phyloP scores from a whole-genome alignment of 1,139 yeast genomes.

The Geotrichum fermentans region DNA sequence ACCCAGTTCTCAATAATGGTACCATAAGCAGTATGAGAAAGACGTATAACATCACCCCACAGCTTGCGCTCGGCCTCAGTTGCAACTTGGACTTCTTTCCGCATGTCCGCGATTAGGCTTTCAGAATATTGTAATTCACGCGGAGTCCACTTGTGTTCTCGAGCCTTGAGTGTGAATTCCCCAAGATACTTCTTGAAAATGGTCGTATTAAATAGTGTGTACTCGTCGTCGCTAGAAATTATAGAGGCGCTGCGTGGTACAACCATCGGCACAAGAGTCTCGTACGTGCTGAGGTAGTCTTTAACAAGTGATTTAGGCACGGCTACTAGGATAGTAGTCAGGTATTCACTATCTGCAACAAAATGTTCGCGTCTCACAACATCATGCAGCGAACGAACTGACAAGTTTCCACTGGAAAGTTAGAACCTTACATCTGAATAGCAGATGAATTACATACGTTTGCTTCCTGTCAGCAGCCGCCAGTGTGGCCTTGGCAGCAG shows the following conservation, averaged over 20 bases:
- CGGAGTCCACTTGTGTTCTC: conserved; percentile 89
- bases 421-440: background rate
- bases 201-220: conserved; percentile 67
- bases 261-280: conserved; percentile 70
- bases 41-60: conserved; percentile 72
- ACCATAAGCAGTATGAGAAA: conserved; percentile 80
- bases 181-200: conserved; percentile 74
- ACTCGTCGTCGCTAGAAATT: conserved; percentile 71
- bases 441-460: conserved; percentile 36
- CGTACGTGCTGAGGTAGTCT: conserved; percentile 66
- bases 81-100: conserved; percentile 74
- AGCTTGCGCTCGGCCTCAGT: conserved; percentile 66
- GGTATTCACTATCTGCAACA: conserved; percentile 77
- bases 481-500: conserved; percentile 75
- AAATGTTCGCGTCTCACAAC: conserved; percentile 81
- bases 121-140: conserved; percentile 89
- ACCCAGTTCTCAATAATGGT: conserved; percentile 84
- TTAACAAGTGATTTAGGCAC: conserved; percentile 65
- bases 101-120: conserved; percentile 62
- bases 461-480: conserved; percentile 87
- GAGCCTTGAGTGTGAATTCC: conserved; percentile 63
- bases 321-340: conserved; percentile 76
- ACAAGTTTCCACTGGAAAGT: conserved; percentile 63
- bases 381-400: conserved; percentile 85
- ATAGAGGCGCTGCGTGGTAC: conserved; percentile 83